phyloP scores from a whole-genome alignment of 2,329 filamentous ascomycete species.

The Colletotrichum tofieldiae region DNA sequence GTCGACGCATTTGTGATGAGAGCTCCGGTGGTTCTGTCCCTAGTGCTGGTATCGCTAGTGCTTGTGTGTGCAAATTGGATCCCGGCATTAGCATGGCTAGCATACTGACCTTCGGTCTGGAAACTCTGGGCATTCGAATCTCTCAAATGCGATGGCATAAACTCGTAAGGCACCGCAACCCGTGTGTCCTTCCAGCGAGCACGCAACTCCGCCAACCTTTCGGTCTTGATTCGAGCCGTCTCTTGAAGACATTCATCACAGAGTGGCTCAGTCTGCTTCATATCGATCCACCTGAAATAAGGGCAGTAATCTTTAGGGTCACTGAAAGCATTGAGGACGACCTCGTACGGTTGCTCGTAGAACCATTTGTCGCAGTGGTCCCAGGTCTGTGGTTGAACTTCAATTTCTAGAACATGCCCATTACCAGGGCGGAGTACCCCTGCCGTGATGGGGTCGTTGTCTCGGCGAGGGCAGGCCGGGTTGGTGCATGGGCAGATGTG shows the following conservation, averaged over 20 bases:
- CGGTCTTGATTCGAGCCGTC: not conserved
- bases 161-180: conserved; percentile 15
- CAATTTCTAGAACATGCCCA: conserved; percentile 3
- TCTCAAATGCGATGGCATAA: conserved; percentile 12
- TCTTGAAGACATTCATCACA: conserved; percentile 2
- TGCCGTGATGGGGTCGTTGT: not conserved
- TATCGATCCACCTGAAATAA: conserved; percentile 7
- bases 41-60: not conserved
- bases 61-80: not conserved
- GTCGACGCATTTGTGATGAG: not conserved
- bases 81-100: not conserved
- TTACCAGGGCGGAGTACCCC: not conserved
- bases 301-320: conserved; percentile 15
- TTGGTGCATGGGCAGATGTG: conserved; percentile 18
- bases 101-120: not conserved
- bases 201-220: not conserved
- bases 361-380: conserved; percentile 28
- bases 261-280: conserved; percentile 1
- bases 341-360: conserved; percentile 2
- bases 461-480: not conserved
- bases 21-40: not conserved
- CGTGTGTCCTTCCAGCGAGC: conserved; percentile 1
- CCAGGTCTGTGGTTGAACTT: conserved; percentile 10
- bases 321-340: not conserved
- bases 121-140: too few relatives aligned